Evolutionary conservation across 129 eudicot genomes (phyloP).

Genomic region (Escallonia rubra): DNA sequence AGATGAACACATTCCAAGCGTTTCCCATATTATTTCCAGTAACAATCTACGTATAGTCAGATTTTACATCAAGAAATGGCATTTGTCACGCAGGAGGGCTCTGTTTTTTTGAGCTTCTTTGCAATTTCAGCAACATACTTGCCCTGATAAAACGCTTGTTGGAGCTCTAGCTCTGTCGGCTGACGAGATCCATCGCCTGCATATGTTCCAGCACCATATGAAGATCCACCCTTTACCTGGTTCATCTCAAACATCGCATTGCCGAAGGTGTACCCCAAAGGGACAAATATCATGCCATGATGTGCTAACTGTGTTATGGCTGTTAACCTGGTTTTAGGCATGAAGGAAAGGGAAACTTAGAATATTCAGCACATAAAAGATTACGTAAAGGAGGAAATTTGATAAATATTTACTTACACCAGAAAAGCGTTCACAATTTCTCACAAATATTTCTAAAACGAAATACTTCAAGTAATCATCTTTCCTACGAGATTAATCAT

Average conservation of each 20-base stretch:
- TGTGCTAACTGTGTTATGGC: slow-evolving; percentile 75
- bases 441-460: too few relatives aligned
- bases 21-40: neutral
- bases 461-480: too few relatives aligned
- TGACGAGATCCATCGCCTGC: slow-evolving; percentile 79
- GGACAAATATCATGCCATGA: slow-evolving; percentile 87
- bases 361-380: neutral
- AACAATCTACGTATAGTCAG: neutral
- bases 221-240: slow-evolving; percentile 78
- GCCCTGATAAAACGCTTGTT: slow-evolving; percentile 84
- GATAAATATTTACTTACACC: too few relatives aligned
- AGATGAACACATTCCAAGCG: neutral
- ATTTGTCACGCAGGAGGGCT: neutral
- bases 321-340: slow-evolving; percentile 46
- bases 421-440: too few relatives aligned
- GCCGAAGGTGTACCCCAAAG: slow-evolving; percentile 81
- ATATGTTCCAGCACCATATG: slow-evolving; percentile 84
- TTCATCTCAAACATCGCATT: slow-evolving; percentile 76
- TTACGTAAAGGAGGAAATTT: too few relatives aligned
- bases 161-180: slow-evolving; percentile 71
- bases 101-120: slow-evolving; percentile 44
- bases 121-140: slow-evolving; percentile 71
- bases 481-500: too few relatives aligned
- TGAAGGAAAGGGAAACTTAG: neutral
- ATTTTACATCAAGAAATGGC: neutral